phyloP scores from a whole-genome alignment of 2,329 filamentous ascomycete species.

The Pseudonectria foliicola region DNA sequence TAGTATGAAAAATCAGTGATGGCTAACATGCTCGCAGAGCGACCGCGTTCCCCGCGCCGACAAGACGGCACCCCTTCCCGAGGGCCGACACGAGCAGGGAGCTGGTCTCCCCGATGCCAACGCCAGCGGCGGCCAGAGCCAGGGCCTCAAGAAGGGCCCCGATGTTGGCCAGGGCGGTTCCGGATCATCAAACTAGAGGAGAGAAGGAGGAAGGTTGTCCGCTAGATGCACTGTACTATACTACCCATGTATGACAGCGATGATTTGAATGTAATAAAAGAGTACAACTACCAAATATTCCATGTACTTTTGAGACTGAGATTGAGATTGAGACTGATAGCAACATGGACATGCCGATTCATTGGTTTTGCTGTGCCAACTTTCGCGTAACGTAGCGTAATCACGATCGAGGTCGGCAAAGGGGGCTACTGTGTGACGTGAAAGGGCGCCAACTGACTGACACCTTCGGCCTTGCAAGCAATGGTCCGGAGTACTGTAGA shows the following conservation, averaged over 20 bases:
- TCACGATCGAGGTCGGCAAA: no score
- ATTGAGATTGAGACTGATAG: no score
- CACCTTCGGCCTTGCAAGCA: no score
- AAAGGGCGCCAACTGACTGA: no score
- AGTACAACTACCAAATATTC: background rate
- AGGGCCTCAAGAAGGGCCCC: conserved; percentile 33
- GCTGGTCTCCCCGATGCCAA: conserved; percentile 30
- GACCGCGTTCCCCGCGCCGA: conserved; percentile 38
- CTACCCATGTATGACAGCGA: background rate
- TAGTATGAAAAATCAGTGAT: background rate
- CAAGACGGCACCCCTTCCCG: conserved; percentile 42
- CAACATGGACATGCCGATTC: no score
- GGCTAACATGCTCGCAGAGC: conserved; percentile 13
- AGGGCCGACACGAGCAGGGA: conserved; percentile 36
- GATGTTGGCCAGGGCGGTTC: conserved; percentile 35
- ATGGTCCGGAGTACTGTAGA: no score
- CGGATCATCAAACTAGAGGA: conserved; percentile 9
- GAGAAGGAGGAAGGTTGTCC: background rate
- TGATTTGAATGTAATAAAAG: background rate
- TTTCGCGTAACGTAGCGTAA: no score
- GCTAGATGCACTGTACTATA: background rate
- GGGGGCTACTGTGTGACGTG: no score
- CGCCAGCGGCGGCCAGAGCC: conserved; percentile 38
- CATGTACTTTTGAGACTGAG: no score
- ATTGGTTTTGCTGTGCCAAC: no score